These are phyloP conservation scores for Physcomitrellopsis africana DNA, from an alignment of 225 moss, liverwort and hornwort species.

Conservation along the genomic window DNA sequence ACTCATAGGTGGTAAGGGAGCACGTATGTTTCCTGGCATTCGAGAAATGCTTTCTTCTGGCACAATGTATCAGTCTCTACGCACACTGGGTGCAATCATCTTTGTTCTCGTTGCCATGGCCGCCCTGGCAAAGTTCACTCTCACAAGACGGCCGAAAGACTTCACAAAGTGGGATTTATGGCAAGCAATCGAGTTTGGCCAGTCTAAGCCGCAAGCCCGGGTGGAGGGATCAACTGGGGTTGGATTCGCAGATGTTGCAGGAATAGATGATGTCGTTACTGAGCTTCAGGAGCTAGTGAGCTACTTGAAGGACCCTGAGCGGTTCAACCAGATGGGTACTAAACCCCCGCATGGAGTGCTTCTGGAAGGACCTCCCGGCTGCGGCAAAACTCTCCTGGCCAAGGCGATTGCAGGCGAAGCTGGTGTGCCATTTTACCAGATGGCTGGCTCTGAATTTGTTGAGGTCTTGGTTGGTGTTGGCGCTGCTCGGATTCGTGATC, in stretches of 20 bases:
- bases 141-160: slow-evolving; percentile 94
- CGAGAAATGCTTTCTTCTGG: slow-evolving; percentile 72
- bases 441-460: slow-evolving; percentile 99
- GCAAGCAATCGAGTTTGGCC: slow-evolving; percentile 99
- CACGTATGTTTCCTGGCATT: slow-evolving; percentile 50
- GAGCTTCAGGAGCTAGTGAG: slow-evolving; percentile 99
- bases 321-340: slow-evolving; percentile 99
- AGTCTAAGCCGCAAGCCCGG: slow-evolving; percentile 98
- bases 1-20: slow-evolving; percentile 44
- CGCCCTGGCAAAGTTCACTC: slow-evolving; percentile 95
- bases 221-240: slow-evolving; percentile 96
- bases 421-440: slow-evolving; percentile 98
- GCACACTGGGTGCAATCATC: slow-evolving; percentile 82
- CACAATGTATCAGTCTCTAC: slow-evolving; percentile 65
- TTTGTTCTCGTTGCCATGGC: slow-evolving; percentile 97
- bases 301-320: slow-evolving; percentile 96
- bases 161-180: slow-evolving; percentile 99
- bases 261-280: slow-evolving; percentile 90
- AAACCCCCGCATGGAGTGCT: slow-evolving; percentile 99
- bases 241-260: slow-evolving; percentile 92
- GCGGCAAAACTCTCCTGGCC: slow-evolving; percentile 93
- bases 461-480: slow-evolving; percentile 98
- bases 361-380: slow-evolving; percentile 94
- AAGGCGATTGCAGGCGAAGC: slow-evolving; percentile 99
- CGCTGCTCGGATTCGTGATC: slow-evolving; percentile 93